Base-by-base conservation (phyloP, 495 filamentous ascomycete genomes). In the Letharia columbiana region DNA sequence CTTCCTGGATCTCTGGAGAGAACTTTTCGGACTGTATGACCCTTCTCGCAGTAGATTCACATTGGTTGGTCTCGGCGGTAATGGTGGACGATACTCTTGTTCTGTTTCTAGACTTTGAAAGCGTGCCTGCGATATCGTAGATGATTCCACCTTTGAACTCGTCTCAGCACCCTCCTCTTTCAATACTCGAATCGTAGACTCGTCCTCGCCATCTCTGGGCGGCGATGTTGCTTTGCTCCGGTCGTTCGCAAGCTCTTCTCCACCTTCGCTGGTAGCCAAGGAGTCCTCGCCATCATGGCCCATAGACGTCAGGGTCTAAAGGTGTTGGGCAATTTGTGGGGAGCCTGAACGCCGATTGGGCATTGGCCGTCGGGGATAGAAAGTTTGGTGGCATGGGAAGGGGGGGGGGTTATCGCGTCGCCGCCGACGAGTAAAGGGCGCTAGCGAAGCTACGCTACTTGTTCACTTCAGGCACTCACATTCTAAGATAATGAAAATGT, bases 41-140 rank as follows among this genome's bases (percentile, higher is more conserved):
- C 77, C 76, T 67, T 80, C 78, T 56, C 77, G 75, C 47, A 80
- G 66, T 41, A 81, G 63, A 66, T 72, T 73, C 45, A 82, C 71
- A 31, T 79, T 80, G 52, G 72, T 76, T 35, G 87, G 87, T 56
- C 89, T 83, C 28, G 89, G 88, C 47, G 90, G 90, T 47, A 92
- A 76, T 50, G 89, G 89, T 61, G 65, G 68, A 54, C 65, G 64
- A 37, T 28, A 40, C 18, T 66, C 67, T n/a, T 66, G 57, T 20
- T 50, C 58, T 40, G 15, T 44, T 7, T 8, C 31, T 17, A 20
- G 31, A 44, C 39, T 61, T 61, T 49, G 23, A 3, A 17, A 50
- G 33, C 20, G 6, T 45, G 45, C 44, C 40, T 54, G 64, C 31
- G 47, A 37, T 23, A 39, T 39, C 15, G 8, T 28, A 33, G 64